phyloP scores from a whole-genome alignment of 2,329 filamentous ascomycete genomes.

The Cladosporium cucumerinum region DNA sequence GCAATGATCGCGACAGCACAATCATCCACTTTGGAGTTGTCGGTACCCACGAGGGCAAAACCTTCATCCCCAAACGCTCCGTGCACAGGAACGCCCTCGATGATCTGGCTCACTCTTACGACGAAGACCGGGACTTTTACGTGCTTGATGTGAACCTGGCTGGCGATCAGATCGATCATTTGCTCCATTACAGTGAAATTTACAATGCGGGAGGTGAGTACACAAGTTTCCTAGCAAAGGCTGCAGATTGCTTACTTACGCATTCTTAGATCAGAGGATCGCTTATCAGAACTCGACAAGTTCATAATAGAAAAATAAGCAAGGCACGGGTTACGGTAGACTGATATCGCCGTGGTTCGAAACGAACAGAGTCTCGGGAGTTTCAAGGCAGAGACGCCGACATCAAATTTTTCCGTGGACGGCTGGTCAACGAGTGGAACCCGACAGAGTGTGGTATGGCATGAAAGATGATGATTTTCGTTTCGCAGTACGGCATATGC shows the following conservation, averaged over 20 bases:
- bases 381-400: neutral
- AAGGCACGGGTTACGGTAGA: neutral
- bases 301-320: neutral
- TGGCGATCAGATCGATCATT: neutral
- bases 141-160: neutral
- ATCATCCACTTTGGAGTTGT: neutral
- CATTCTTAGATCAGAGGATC: neutral
- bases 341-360: neutral
- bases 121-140: neutral
- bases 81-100: neutral
- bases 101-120: neutral
- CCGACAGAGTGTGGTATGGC: neutral
- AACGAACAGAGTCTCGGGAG: neutral
- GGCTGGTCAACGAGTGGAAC: neutral
- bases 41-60: neutral
- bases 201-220: neutral
- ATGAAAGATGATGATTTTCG: conserved; percentile 4
- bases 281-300: neutral
- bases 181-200: neutral
- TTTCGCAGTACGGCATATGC: conserved; percentile 9
- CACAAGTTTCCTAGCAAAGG: neutral
- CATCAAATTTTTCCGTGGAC: neutral
- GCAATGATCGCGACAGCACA: neutral
- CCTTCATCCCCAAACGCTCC: neutral
- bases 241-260: neutral